These are phyloP conservation scores for Mortierella hygrophila DNA, from an alignment of 192 early-diverging fungal species.

Conservation along the genomic window DNA sequence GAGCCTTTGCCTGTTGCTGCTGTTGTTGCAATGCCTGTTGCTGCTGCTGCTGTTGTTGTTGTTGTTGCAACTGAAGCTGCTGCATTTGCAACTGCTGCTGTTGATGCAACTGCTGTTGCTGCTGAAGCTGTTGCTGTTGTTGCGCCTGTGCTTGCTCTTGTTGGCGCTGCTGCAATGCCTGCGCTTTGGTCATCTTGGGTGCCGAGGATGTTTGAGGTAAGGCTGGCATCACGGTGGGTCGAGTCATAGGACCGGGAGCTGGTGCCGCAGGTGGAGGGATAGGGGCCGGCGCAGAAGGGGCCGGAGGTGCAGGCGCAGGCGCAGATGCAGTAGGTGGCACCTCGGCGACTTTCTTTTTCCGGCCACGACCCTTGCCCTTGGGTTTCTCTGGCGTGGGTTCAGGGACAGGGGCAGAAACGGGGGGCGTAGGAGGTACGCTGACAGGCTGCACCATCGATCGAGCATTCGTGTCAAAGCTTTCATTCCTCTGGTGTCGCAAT, in stretches of 20 bases:
- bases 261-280: constrained; percentile 16
- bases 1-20: constrained; percentile 15
- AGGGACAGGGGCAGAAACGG: background rate
- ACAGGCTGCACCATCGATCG: constrained; percentile 15
- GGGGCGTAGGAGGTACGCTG: background rate
- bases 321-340: constrained; percentile 9
- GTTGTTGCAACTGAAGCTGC: constrained; percentile 33
- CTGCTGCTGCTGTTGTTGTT: constrained; percentile 30
- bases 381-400: constrained; percentile 23
- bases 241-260: constrained; percentile 18
- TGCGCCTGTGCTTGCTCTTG: constrained; percentile 31
- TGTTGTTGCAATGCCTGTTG: constrained; percentile 11
- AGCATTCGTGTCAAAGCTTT: constrained; percentile 28
- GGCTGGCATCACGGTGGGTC: constrained; percentile 13
- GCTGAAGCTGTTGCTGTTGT: constrained; percentile 20
- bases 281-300: background rate
- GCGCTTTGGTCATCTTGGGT: constrained; percentile 28
- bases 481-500: constrained; percentile 32
- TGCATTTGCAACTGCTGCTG: constrained; percentile 14
- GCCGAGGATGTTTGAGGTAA: constrained; percentile 25
- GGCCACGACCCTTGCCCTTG: constrained; percentile 33
- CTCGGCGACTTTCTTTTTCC: constrained; percentile 44
- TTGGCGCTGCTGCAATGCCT: constrained; percentile 26
- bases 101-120: constrained; percentile 21
- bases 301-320: constrained; percentile 4